phyloP scores from a whole-genome alignment of 1,284 basidiomycete species.

The Erythrobasidium hasegawianum region DNA sequence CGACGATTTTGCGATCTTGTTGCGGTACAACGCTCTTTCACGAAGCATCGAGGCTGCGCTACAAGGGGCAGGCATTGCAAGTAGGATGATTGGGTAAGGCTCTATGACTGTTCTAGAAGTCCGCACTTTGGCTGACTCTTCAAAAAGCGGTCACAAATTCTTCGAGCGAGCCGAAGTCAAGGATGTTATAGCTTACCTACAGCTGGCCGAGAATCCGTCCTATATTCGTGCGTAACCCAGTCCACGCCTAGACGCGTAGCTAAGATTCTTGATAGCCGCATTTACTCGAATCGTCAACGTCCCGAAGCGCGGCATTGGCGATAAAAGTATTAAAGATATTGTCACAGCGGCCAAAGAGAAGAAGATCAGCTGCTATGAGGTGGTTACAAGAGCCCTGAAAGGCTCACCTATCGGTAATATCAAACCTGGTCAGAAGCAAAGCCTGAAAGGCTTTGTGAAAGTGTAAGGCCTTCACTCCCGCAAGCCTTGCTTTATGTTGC shows the following conservation, averaged over 20 bases:
- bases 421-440: conserved; percentile 64
- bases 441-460: conserved; percentile 60
- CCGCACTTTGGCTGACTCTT: conserved; percentile 56
- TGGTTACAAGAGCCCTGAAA: conserved; percentile 62
- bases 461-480: conserved; percentile 52
- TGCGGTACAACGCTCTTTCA: conserved; percentile 79
- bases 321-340: conserved; percentile 69
- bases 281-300: conserved; percentile 73
- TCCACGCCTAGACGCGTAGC: neutral
- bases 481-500: neutral
- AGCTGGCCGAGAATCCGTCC: conserved; percentile 74
- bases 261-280: conserved; percentile 56
- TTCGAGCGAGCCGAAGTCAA: conserved; percentile 58
- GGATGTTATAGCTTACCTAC: conserved; percentile 80
- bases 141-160: conserved; percentile 10
- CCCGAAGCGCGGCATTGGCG: conserved; percentile 72
- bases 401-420: conserved; percentile 59
- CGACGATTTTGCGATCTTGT: conserved; percentile 73
- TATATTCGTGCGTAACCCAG: conserved; percentile 53
- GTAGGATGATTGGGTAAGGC: conserved; percentile 60
- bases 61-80: conserved; percentile 73
- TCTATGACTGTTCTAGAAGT: conserved; percentile 70
- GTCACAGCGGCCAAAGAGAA: conserved; percentile 56
- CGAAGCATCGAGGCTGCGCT: conserved; percentile 72
- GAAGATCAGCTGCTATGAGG: conserved; percentile 59